Evolutionary conservation across 1,284 basidiomycete genomes (phyloP), one percentile per base, ranked within the genome.

Genomic region (Stereum hirsutum): DNA sequence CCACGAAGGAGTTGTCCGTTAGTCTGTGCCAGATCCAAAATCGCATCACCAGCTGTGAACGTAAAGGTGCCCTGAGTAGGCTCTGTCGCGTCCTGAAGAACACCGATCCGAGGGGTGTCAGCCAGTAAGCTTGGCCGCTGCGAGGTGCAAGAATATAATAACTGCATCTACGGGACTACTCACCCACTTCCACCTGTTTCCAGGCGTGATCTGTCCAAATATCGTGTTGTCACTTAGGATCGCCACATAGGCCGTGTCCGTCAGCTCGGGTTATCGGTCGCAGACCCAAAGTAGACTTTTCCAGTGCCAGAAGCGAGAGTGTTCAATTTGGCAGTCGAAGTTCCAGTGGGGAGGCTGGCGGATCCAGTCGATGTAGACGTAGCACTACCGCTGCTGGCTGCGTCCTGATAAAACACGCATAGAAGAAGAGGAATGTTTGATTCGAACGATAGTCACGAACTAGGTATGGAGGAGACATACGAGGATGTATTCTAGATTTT

Each of bases 141-240:
- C n/a, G n/a, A n/a, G n/a, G n/a, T n/a, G n/a, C n/a, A n/a, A n/a
- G n/a, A n/a, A n/a, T n/a, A n/a, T n/a, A n/a, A n/a, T n/a, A n/a
- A n/a, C n/a, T n/a, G n/a, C n/a, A n/a, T n/a, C n/a, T n/a, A 21
- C 27, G 17, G 17, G 10, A 21, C 20, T 34, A 43, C 60, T 14
- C 38, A 69, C 72, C 74, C 73, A 75, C 67, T 75, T 75, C 72
- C 75, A 72, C 47, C 66, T 70, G 54, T 75, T 75, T 19, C 64
- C 71, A 4, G 74, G 64, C 6, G 75, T 77, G 38, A 75, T 58
- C 49, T 74, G 70, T 28, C 63, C 64, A 50, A 77, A 78, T 46
- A 68, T 62, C 6, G 56, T 53, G 19, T 57, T 63, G 50, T 75
- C 63, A 48, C 62, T 61, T 43, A 75, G 57, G 46, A 61, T 58